Evolutionary conservation across 108 stramenopile genomes (phyloP).

Genomic region (Cyclotella atomus): DNA sequence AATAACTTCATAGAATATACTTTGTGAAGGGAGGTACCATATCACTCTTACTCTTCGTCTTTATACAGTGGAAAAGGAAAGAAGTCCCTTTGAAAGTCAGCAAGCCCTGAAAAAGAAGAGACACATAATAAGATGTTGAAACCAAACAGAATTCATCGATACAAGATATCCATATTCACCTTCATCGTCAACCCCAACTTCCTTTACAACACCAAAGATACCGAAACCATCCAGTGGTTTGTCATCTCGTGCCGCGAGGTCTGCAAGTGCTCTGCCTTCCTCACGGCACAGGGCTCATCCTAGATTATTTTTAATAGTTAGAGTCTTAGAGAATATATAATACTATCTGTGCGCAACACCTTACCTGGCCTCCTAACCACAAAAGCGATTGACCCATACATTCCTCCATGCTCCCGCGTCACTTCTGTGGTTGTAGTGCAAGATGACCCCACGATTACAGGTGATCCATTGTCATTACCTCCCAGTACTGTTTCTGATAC

Average conservation of each 20-base stretch:
- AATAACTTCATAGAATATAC: not conserved
- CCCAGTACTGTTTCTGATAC: constrained; percentile 30
- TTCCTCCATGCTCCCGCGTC: constrained; percentile 36
- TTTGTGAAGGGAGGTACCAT: not conserved
- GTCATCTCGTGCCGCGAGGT: constrained; percentile 53
- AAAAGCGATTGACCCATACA: constrained; percentile 54
- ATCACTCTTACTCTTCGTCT: constrained; percentile 49
- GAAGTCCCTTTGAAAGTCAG: constrained; percentile 56
- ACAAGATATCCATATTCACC: constrained; percentile 24
- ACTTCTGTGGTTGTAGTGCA: constrained; percentile 42
- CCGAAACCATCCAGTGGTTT: constrained; percentile 52
- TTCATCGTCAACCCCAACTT: constrained; percentile 58
- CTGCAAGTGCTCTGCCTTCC: constrained; percentile 61
- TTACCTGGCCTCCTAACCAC: constrained; percentile 68
- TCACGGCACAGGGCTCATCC: constrained; percentile 74
- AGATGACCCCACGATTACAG: constrained; percentile 27
- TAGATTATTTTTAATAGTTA: not conserved
- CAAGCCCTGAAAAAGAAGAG: constrained; percentile 16
- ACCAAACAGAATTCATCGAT: not conserved
- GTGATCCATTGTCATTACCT: constrained; percentile 13
- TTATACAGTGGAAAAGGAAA: constrained; percentile 57
- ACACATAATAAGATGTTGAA: not conserved
- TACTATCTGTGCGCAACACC: not conserved
- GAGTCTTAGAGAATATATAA: not conserved
- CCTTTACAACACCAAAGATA: constrained; percentile 62